These are phyloP conservation scores for Parachlorella kessleri DNA, from an alignment of 139 green algal genomes.

Conservation along the genomic window DNA sequence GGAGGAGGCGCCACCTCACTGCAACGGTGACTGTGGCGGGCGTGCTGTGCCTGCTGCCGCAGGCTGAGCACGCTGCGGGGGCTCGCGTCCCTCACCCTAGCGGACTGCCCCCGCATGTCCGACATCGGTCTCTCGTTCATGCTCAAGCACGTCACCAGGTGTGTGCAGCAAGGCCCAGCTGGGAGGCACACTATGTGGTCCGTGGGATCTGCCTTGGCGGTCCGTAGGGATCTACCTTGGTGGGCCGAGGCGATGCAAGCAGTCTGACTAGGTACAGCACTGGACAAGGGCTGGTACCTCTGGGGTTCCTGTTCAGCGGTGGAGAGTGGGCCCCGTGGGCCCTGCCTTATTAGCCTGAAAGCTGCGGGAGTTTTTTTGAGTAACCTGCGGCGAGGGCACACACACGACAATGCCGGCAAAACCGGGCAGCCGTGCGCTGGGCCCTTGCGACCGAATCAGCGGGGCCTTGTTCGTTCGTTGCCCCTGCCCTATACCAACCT, in stretches of 20 bases:
- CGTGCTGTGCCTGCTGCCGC: not conserved
- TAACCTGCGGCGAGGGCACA: not conserved
- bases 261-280: too few relatives aligned
- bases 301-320: not conserved
- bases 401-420: not conserved
- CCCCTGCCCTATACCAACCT: not conserved
- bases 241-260: too few relatives aligned
- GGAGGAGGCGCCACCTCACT: not conserved
- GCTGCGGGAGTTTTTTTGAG: not conserved
- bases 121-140: conserved; percentile 6
- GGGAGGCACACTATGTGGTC: not conserved
- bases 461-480: not conserved
- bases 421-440: not conserved
- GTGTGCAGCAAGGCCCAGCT: not conserved
- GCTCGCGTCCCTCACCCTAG: not conserved
- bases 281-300: too few relatives aligned
- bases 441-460: not conserved
- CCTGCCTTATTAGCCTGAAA: too few relatives aligned
- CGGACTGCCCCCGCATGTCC: not conserved
- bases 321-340: too few relatives aligned
- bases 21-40: not conserved
- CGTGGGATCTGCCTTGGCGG: not conserved
- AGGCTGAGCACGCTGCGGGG: not conserved
- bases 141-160: not conserved
- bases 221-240: not conserved